These are phyloP conservation scores for Microstroma glucosiphilum DNA, from an alignment of 1,284 basidiomycete genomes.

Conservation along the genomic window DNA sequence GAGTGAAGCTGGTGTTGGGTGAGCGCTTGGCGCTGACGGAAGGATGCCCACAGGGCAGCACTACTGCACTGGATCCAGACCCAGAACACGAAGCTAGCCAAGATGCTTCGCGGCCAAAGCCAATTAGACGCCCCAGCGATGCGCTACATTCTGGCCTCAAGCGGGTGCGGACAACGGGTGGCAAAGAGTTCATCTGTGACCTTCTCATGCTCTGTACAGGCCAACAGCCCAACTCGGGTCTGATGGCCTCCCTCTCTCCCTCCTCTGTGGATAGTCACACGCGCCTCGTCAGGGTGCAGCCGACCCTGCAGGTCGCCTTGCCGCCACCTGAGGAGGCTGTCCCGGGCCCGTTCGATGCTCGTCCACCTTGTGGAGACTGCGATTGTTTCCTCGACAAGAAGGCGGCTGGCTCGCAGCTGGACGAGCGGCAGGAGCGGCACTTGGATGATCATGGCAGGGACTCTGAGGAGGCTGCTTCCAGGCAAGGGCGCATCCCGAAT, in stretches of 20 bases:
- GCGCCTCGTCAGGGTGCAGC: constrained; percentile 37
- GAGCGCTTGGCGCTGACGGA: constrained; percentile 44
- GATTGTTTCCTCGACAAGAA: constrained; percentile 50
- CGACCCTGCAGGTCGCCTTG: constrained; percentile 40
- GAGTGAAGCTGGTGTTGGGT: constrained; percentile 45
- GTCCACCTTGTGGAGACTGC: constrained; percentile 46
- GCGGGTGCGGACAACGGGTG: constrained; percentile 41
- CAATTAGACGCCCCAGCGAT: constrained; percentile 21
- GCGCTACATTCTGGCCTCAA: constrained; percentile 32
- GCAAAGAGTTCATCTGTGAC: constrained; percentile 42
- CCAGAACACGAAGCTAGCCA: constrained; percentile 10
- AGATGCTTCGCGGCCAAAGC: background rate
- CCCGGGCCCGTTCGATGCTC: constrained; percentile 35
- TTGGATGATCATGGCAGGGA: constrained; percentile 14
- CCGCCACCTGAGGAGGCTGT: constrained; percentile 33
- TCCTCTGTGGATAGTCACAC: constrained; percentile 38
- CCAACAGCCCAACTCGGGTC: constrained; percentile 44
- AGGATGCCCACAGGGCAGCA: constrained; percentile 43
- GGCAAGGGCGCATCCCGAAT: constrained; percentile 23
- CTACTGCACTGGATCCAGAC: constrained; percentile 7
- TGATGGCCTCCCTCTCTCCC: constrained; percentile 42
- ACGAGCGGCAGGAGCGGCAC: background rate
- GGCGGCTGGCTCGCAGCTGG: constrained; percentile 14
- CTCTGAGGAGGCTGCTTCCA: background rate
- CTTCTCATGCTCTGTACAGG: constrained; percentile 47